Percentiles rank a stretch among this genome's conserved stretches.
Evolutionary conservation across 352 stramenopile genomes (phyloP).

Genomic region (Hyaloperonospora brassicae): DNA sequence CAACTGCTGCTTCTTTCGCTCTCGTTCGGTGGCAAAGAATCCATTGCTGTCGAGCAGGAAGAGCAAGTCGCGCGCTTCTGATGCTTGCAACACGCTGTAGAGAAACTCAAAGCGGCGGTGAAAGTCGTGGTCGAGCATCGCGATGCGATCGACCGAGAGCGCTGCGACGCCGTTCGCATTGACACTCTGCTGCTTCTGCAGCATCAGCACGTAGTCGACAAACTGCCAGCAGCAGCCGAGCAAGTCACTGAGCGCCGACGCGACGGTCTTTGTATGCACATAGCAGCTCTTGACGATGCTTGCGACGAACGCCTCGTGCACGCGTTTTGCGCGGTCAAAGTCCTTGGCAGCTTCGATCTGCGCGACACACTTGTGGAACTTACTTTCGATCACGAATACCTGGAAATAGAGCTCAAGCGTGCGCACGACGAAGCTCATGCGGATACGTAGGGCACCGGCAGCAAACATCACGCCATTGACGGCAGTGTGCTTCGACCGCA

Average conservation of each 20-base stretch:
- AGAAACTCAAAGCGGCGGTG: conserved; percentile 50
- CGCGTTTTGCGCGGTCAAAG: conserved; percentile 61
- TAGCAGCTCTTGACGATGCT: conserved; percentile 60
- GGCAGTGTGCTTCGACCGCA: conserved; percentile 25
- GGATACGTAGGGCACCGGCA: conserved; percentile 38
- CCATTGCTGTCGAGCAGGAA: conserved; percentile 69
- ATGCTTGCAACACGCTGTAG: conserved; percentile 53
- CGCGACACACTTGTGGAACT: conserved; percentile 45
- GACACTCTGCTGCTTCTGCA: conserved; percentile 24
- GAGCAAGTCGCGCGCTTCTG: conserved; percentile 55
- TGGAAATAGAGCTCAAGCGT: conserved; percentile 72
- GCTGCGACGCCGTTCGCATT: neutral
- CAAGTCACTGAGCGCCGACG: conserved; percentile 50
- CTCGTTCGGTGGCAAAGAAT: conserved; percentile 46
- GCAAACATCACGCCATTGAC: conserved; percentile 13
- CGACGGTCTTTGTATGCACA: conserved; percentile 56
- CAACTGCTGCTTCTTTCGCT: conserved; percentile 26
- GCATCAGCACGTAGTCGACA: conserved; percentile 42
- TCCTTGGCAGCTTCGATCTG: conserved; percentile 44
- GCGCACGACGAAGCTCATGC: conserved; percentile 72
- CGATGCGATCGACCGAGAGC: conserved; percentile 29
- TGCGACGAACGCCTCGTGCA: conserved; percentile 67
- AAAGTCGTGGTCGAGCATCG: conserved; percentile 47
- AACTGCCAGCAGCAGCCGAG: conserved; percentile 63
- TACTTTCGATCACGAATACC: conserved; percentile 66